These are phyloP conservation scores for Cladosporium sphaerospermum DNA, from an alignment of 2,329 filamentous ascomycete species.

Conservation along the genomic window DNA sequence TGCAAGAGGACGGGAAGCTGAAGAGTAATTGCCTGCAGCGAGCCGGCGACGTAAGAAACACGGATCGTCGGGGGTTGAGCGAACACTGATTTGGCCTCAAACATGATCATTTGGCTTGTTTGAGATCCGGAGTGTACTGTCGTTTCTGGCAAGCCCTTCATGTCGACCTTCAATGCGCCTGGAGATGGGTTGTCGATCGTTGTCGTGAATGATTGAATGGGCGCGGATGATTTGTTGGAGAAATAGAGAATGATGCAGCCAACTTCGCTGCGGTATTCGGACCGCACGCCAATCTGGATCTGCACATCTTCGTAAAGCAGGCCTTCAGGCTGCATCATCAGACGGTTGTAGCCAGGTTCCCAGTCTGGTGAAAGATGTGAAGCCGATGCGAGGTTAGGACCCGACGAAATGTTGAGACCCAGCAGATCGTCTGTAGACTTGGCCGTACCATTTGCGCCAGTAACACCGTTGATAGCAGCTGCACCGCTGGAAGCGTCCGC, in stretches of 20 bases:
- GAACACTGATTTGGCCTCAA: slow-evolving; percentile 79
- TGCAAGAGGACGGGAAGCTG: slow-evolving; percentile 84
- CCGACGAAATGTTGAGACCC: slow-evolving; percentile 69
- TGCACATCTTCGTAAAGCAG: slow-evolving; percentile 93
- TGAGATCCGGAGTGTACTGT: slow-evolving; percentile 68
- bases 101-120: slow-evolving; percentile 90
- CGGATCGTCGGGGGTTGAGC: slow-evolving; percentile 81
- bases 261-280: slow-evolving; percentile 91
- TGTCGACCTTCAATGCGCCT: slow-evolving; percentile 72
- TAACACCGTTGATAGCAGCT: slow-evolving; percentile 19
- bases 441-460: slow-evolving; percentile 22
- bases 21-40: slow-evolving; percentile 84
- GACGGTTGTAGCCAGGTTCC: slow-evolving; percentile 80
- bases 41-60: slow-evolving; percentile 88
- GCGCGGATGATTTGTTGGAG: slow-evolving; percentile 80
- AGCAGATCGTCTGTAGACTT: slow-evolving; percentile 57
- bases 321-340: slow-evolving; percentile 75
- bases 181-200: slow-evolving; percentile 77
- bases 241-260: slow-evolving; percentile 95
- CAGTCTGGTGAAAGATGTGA: slow-evolving; percentile 91
- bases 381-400: slow-evolving; percentile 83
- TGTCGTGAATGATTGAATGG: slow-evolving; percentile 88
- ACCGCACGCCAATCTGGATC: slow-evolving; percentile 83
- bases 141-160: slow-evolving; percentile 82
- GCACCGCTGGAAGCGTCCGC: slow-evolving; percentile 29